A percentile compares a stretch with the other conserved stretches of the same genome.
phyloP scores from a whole-genome alignment of 768 basidiomycete genomes.

The Suillus fuscotomentosus region DNA sequence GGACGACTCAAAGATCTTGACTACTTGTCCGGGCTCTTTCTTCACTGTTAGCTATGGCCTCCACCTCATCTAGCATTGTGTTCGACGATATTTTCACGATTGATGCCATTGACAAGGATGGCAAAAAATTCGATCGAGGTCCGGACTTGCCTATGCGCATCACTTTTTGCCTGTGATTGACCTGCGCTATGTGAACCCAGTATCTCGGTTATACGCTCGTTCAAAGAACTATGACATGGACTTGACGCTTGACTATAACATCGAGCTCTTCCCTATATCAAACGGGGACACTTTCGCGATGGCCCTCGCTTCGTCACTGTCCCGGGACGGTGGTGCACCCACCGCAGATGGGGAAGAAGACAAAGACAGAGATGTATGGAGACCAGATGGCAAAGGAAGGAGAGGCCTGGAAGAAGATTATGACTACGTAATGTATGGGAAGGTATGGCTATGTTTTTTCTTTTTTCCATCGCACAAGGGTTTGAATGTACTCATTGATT shows the following conservation, averaged over 20 bases:
- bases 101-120: conserved; percentile 82
- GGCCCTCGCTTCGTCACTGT: conserved; percentile 80
- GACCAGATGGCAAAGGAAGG: conserved; percentile 80
- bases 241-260: conserved; percentile 91
- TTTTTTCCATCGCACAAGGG: background rate
- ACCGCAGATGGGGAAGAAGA: conserved; percentile 59
- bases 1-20: background rate
- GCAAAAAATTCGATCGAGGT: conserved; percentile 99
- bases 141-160: background rate
- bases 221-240: conserved; percentile 93
- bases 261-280: conserved; percentile 81
- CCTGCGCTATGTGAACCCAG: conserved; percentile 41
- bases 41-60: conserved; percentile 40
- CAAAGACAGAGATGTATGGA: conserved; percentile 78
- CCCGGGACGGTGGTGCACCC: conserved; percentile 46
- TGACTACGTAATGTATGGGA: conserved; percentile 99
- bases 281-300: conserved; percentile 74
- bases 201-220: conserved; percentile 86
- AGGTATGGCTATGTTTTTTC: conserved; percentile 48
- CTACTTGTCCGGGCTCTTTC: background rate
- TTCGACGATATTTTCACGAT: conserved; percentile 95
- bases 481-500: conserved; percentile 9
- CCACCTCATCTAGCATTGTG: conserved; percentile 69
- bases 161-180: conserved; percentile 6
- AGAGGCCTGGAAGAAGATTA: conserved; percentile 91